These are phyloP conservation scores for Fusarium globosum DNA, from an alignment of 2,329 filamentous ascomycete species.

Conservation along the genomic window DNA sequence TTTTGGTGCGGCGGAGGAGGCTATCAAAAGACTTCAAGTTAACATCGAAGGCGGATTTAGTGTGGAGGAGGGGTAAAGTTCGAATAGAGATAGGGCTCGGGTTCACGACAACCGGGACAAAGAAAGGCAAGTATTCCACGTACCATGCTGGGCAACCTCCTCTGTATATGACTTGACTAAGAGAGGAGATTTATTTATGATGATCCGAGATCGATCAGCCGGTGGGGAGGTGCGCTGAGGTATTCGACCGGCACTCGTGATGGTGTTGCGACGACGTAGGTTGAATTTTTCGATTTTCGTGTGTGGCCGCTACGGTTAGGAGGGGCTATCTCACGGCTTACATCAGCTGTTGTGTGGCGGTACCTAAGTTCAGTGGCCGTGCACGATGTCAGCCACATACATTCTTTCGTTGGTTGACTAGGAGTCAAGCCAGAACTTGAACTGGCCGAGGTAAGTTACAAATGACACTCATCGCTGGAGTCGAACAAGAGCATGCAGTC, in stretches of 20 bases:
- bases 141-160: constrained; percentile 65
- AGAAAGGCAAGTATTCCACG: constrained; percentile 43
- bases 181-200: constrained; percentile 52
- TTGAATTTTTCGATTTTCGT: constrained; percentile 60
- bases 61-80: constrained; percentile 46
- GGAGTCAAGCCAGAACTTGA: not conserved
- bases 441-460: not conserved
- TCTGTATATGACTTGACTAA: constrained; percentile 55
- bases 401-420: not conserved
- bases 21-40: constrained; percentile 58
- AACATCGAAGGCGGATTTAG: constrained; percentile 42
- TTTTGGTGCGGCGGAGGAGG: constrained; percentile 97
- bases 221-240: constrained; percentile 48
- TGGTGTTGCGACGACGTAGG: constrained; percentile 51
- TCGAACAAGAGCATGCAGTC: not conserved
- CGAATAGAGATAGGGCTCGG: constrained; percentile 27
- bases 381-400: not conserved
- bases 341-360: constrained; percentile 42
- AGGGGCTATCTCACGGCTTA: constrained; percentile 52
- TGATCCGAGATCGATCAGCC: constrained; percentile 54
- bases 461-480: not conserved
- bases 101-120: constrained; percentile 23
- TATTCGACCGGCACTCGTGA: constrained; percentile 54
- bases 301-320: constrained; percentile 56
- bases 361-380: not conserved